Base-by-base conservation (phyloP, 169 alveolate genomes). In the Cryptosporidium meleagridis region DNA sequence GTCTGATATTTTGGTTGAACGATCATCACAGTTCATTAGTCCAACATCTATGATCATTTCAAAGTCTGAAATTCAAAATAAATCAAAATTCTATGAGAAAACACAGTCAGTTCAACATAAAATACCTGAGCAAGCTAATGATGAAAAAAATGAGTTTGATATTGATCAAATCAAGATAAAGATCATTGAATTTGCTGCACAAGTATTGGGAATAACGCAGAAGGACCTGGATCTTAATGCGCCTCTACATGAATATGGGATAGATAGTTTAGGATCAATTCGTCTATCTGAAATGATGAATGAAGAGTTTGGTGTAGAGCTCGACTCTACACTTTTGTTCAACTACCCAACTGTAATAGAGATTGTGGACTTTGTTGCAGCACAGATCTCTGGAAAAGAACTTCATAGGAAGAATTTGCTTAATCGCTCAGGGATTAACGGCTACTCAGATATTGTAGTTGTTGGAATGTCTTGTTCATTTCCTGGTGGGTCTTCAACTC, bases 161-260 rank as follows among this genome's bases (percentile, higher is more conserved):
- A 16, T 65, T 41, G 67, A 80, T 35, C 68, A 58, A 44, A 21
- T 80, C 1, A 80, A 80, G 44, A 23, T 48, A 16, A 80, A 80
- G 29, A 65, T 80, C 23, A 80, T 80, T 33, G 73, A 80, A 8
- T 80, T 69, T 80, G 89, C 89, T 48, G 69, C 89, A 53, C 95
- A 52, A 58, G 86, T 59, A 85, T 73, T 41, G 69, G 84, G 75
- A 35, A 89, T 70, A 69, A 65, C 62, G 29, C 75, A 37, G 70
- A 86, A 35, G 68, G 69, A 65, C 58, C 65, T 44, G 48, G 92
- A 68, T 33, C 62, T 92, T 69, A 92, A 93, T 71, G 94, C 94
- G 9, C 95, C 95, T 9, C 84, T 93, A 23, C 94, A 93, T 53
- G 95, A 93, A 68, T 86, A 91, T 62, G 95, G 95, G 0, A 87